Conservation (phyloP, 495 filamentous ascomycete genomes). For the Copromyces sp. region DNA sequence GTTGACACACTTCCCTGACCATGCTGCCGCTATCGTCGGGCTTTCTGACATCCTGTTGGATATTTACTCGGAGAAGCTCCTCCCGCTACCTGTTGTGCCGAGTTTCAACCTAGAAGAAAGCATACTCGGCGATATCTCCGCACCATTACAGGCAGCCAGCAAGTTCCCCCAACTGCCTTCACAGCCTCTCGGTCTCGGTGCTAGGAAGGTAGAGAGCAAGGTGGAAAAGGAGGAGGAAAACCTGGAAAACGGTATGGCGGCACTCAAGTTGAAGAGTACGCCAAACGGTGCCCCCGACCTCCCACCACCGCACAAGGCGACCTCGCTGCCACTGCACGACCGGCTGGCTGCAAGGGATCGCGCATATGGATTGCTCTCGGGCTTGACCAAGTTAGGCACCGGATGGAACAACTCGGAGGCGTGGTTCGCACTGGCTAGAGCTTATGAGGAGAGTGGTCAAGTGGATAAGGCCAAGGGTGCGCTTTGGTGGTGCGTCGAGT, state of each 20-base stretch:
- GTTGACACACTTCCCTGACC: conserved; percentile 60
- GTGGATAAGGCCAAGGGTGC: conserved; percentile 69
- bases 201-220: neutral
- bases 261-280: neutral
- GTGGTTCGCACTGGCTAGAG: conserved; percentile 79
- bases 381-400: conserved; percentile 70
- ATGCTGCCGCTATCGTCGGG: conserved; percentile 69
- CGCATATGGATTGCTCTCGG: conserved; percentile 69
- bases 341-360: conserved; percentile 77
- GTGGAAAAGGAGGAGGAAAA: neutral
- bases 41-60: conserved; percentile 79
- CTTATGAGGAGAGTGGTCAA: conserved; percentile 76
- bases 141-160: conserved; percentile 2
- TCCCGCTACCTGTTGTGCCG: conserved; percentile 35
- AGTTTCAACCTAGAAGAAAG: conserved; percentile 13
- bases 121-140: neutral
- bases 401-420: conserved; percentile 94
- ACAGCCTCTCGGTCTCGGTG: conserved; percentile 32
- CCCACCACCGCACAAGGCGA: conserved; percentile 34
- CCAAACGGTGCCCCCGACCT: conserved; percentile 19
- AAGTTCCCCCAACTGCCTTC: conserved; percentile 22
- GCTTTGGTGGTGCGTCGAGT: conserved; percentile 67
- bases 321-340: conserved; percentile 54
- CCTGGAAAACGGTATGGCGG: neutral
- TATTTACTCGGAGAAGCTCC: conserved; percentile 59